These are phyloP conservation scores for Psilocybe cyanescens DNA, from an alignment of 768 basidiomycete genomes.

Conservation along the genomic window DNA sequence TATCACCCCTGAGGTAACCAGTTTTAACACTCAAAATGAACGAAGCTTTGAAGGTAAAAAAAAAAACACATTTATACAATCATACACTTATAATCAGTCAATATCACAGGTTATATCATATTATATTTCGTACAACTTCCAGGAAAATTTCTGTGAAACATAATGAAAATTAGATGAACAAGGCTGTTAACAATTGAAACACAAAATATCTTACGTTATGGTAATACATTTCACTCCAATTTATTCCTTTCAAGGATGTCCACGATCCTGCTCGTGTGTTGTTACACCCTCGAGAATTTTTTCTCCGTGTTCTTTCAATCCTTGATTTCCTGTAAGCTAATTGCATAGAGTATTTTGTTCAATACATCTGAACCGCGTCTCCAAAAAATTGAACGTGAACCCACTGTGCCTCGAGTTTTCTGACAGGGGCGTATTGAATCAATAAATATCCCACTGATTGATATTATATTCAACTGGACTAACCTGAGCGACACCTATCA, in stretches of 20 bases:
- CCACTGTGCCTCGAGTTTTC: slow-evolving; percentile 49
- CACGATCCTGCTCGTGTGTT: slow-evolving; percentile 34
- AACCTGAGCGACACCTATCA: slow-evolving; percentile 49
- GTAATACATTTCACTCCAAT: neutral
- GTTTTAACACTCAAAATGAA: neutral
- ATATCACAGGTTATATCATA: too few relatives aligned
- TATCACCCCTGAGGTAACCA: neutral
- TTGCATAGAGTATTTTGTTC: neutral
- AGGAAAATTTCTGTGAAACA: too few relatives aligned
- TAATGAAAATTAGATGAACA: neutral
- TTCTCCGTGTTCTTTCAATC: slow-evolving; percentile 56
- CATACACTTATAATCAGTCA: too few relatives aligned
- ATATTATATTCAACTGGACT: neutral
- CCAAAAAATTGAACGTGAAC: neutral
- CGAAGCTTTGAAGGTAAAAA: too few relatives aligned
- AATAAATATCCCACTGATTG: neutral
- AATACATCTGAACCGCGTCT: neutral
- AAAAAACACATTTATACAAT: too few relatives aligned
- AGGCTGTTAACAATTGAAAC: neutral
- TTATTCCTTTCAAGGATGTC: neutral
- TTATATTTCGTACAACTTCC: too few relatives aligned
- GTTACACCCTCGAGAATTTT: slow-evolving; percentile 55
- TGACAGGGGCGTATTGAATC: slow-evolving; percentile 11
- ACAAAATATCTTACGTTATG: neutral
- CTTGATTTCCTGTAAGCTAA: slow-evolving; percentile 41